phyloP scores from a whole-genome alignment of 75 land plant genomes.

The Larix kaempferi region DNA sequence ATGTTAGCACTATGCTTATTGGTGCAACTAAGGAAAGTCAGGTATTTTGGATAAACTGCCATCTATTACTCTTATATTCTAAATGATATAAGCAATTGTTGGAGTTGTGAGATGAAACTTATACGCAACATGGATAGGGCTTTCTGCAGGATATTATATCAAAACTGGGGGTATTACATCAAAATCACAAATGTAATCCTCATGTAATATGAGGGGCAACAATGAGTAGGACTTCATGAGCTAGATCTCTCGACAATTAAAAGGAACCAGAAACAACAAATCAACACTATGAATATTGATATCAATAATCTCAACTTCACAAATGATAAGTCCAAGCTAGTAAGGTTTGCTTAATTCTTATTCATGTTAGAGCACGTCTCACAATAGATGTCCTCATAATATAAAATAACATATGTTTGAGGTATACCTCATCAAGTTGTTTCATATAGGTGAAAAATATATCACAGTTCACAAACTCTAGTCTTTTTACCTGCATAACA shows the following conservation, averaged over 20 bases:
- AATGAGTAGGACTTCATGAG: neutral
- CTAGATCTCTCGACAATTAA: no score
- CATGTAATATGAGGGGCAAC: no score
- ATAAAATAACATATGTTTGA: neutral
- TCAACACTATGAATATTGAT: neutral
- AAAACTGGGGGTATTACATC: no score
- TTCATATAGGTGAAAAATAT: neutral
- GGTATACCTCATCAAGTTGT: neutral
- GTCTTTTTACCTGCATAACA: slow-evolving; percentile 78
- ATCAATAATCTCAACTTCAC: neutral
- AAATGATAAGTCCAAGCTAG: neutral
- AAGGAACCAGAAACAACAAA: neutral
- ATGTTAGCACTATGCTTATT: slow-evolving; percentile 50
- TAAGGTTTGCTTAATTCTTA: neutral
- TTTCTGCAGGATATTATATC: neutral
- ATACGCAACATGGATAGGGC: neutral
- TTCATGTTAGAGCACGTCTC: neutral
- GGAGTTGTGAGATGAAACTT: neutral
- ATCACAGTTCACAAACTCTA: neutral
- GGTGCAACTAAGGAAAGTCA: slow-evolving; percentile 50
- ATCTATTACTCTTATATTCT: neutral
- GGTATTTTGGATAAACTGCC: slow-evolving; percentile 15
- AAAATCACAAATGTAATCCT: no score
- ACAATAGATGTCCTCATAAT: neutral
- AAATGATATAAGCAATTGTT: neutral